Evolutionary conservation across 306 rosid species (phyloP).

Genomic region (Lathyrus sativus): DNA sequence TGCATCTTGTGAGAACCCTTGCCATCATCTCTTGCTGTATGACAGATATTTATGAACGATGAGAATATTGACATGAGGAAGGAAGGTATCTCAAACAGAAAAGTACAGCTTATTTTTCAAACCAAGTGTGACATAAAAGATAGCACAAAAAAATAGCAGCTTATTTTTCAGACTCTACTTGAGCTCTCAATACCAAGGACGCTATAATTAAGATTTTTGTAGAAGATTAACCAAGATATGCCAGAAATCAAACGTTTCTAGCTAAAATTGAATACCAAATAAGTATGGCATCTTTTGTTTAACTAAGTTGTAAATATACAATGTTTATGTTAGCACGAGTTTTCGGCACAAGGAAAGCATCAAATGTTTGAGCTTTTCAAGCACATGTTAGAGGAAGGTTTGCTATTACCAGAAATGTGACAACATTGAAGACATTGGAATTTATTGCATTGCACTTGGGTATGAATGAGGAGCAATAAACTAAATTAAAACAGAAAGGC

Average conservation of each 20-base stretch:
- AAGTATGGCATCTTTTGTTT: background rate
- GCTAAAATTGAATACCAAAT: conserved; percentile 13
- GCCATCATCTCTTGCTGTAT: conserved; percentile 55
- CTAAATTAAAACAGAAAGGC: conserved; percentile 19
- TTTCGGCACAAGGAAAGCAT: conserved; percentile 28
- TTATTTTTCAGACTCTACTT: conserved; percentile 12
- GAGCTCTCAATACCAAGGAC: conserved; percentile 2
- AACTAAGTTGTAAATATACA: conserved; percentile 3
- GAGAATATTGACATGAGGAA: conserved; percentile 24
- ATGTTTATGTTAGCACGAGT: conserved; percentile 24
- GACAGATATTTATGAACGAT: conserved; percentile 28
- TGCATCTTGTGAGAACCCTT: conserved; percentile 63
- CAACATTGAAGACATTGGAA: background rate
- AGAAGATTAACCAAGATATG: conserved; percentile 24
- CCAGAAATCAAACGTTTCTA: conserved; percentile 16
- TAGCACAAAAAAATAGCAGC: conserved; percentile 17
- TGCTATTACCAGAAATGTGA: background rate
- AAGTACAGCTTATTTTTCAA: conserved; percentile 1
- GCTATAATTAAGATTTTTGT: conserved; percentile 1
- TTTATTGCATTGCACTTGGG: conserved; percentile 16
- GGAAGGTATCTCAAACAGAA: conserved; percentile 24
- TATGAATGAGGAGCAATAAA: background rate
- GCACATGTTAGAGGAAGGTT: background rate
- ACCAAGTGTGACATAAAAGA: conserved; percentile 20
- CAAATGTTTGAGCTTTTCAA: conserved; percentile 16